phyloP scores from a whole-genome alignment of 2,329 filamentous ascomycete genomes.

The Curvularia sp. region DNA sequence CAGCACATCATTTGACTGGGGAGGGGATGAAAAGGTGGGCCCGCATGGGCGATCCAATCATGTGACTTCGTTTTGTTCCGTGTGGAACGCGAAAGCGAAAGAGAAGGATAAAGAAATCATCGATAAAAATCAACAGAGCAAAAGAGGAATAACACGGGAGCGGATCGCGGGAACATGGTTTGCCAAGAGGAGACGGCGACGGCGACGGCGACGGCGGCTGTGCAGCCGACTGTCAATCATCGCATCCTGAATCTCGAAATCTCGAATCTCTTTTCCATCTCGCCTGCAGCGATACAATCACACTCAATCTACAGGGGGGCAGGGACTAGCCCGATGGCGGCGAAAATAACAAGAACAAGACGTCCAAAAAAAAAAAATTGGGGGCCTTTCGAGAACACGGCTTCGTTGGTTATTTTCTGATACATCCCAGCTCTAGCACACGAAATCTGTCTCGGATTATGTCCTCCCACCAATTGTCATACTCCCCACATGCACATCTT shows the following conservation, averaged over 20 bases:
- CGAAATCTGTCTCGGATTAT: neutral
- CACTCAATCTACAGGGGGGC: neutral
- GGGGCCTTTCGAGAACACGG: neutral
- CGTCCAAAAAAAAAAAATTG: neutral
- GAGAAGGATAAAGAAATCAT: neutral
- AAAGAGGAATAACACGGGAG: neutral
- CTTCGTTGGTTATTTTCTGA: neutral
- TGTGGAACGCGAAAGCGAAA: neutral
- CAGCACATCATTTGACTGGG: conserved; percentile 6
- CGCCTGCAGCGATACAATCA: neutral
- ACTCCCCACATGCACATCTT: conserved; percentile 9
- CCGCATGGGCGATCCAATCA: conserved; percentile 6
- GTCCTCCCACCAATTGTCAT: conserved; percentile 2
- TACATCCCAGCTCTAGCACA: neutral
- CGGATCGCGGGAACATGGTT: neutral
- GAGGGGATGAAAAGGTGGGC: conserved; percentile 1
- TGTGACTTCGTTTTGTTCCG: neutral
- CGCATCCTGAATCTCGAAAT: neutral
- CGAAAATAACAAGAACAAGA: too few species aligned
- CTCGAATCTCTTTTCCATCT: neutral
- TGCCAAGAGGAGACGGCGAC: neutral
- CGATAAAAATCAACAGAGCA: neutral
- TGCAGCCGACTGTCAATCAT: conserved; percentile 3
- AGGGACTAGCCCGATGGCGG: neutral
- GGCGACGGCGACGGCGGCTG: too few species aligned